These are phyloP conservation scores for Diaporthe ilicicola DNA, from an alignment of 2,329 filamentous ascomycete genomes.

Conservation along the genomic window DNA sequence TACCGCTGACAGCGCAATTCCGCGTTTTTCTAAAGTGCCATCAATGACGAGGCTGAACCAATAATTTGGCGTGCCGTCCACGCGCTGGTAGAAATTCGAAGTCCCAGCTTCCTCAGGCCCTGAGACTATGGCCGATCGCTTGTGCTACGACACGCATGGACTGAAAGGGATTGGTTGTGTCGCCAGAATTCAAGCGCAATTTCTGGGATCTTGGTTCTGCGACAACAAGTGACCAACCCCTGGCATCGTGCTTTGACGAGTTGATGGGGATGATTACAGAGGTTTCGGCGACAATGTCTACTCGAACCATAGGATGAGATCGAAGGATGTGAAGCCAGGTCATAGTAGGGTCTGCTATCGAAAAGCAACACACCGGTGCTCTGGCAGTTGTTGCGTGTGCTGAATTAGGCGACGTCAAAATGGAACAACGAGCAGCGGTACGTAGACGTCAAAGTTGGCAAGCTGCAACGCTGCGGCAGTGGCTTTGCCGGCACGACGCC, in stretches of 20 bases:
- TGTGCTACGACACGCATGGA: background rate
- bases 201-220: background rate
- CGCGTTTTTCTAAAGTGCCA: background rate
- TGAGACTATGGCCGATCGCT: background rate
- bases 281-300: background rate
- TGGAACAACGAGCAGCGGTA: background rate
- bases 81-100: background rate
- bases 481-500: constrained; percentile 28
- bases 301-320: background rate
- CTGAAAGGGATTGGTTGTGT: background rate
- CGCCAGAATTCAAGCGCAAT: background rate
- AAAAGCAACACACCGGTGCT: background rate
- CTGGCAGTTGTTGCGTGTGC: background rate
- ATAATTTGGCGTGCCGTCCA: background rate
- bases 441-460: constrained; percentile 23
- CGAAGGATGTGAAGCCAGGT: background rate
- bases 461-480: constrained; percentile 28
- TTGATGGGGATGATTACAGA: background rate
- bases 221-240: background rate
- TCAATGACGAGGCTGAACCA: background rate
- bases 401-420: constrained; percentile 4
- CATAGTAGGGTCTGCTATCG: background rate
- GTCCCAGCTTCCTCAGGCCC: background rate
- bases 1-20: constrained; percentile 9
- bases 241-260: background rate